Evolutionary conservation across 805 yeast genomes (phyloP), one percentile per base, ranked within the genome.

Genomic region (Ogataea populi-albae): DNA sequence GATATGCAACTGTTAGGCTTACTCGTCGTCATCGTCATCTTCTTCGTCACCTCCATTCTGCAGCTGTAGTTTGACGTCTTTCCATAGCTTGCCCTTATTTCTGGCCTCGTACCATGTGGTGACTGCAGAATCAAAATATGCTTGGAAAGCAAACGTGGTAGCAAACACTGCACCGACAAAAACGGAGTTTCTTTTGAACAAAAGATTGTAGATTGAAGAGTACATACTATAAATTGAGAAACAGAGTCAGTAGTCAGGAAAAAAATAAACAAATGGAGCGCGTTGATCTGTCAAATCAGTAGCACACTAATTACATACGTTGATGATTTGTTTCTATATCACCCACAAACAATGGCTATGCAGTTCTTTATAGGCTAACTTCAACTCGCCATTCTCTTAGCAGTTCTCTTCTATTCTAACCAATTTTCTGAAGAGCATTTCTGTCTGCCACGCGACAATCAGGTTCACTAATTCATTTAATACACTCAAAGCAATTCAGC

Each of bases 161-260:
- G 79, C 82, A 52, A 89, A 82, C 43, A 89, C 71, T 45, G 93
- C 71, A 48, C 86, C 86, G 45, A 89, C 95, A 66, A 75, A 86
- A 45, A 83, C 71, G 31, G 97, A 77, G 79, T 91, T 89, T 76
- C 96, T 86, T 77, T 86, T 86, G 76, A 86, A 81, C 38, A 83
- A 53, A 23, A 71, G 64, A 75, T 79, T 81, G 76, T 76, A 79
- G 43, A 79, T 55, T 30, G 76, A 61, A 28, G 82, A 58, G 50
- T 49, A 57, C 40, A 43, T 34, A 34, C 47, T 44, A 22, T 34
- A n/a, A n/a, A n/a, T n/a, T n/a, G 12, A 7, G 30, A 20, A 11
- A 5, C 16, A 15, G 17, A 15, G 34, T 30, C 23, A 30, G 34
- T 23, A 21, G 4, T 6, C 17, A 10, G 11, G 5, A 4, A n/a